Conservation (phyloP, 1,284 basidiomycete genomes). For the Puccinia polysora region DNA sequence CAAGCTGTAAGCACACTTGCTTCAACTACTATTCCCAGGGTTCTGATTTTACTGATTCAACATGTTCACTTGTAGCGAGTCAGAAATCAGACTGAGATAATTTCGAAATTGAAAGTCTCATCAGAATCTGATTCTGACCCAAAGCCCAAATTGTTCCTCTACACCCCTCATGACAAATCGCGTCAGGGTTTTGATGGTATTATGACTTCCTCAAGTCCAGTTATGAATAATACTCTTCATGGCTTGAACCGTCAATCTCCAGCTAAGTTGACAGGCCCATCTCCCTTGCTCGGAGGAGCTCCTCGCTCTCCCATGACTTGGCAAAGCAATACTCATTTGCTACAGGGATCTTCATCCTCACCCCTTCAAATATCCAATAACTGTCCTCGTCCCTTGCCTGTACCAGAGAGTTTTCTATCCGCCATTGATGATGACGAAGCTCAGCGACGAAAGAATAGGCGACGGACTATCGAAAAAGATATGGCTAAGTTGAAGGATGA, state of each 20-base stretch:
- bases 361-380: background rate
- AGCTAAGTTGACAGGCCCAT: background rate
- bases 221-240: constrained; percentile 10
- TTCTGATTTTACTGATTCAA: background rate
- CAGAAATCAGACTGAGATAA: constrained; percentile 31
- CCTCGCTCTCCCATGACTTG: background rate
- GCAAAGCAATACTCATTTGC: constrained; percentile 5
- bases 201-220: background rate
- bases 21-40: background rate
- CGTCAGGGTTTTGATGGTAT: background rate
- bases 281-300: constrained; percentile 9
- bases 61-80: constrained; percentile 20
- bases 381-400: constrained; percentile 38
- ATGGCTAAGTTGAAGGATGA: constrained; percentile 43
- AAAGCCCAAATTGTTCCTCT: background rate
- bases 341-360: background rate
- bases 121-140: constrained; percentile 26
- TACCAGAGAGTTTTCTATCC: constrained; percentile 36
- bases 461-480: constrained; percentile 38
- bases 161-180: constrained; percentile 1
- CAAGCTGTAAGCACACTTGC: constrained; percentile 33
- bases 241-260: background rate
- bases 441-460: constrained; percentile 24
- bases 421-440: constrained; percentile 32
- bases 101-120: constrained; percentile 25